Evolutionary conservation across 768 basidiomycete genomes (phyloP).

Genomic region (Filobasidium wieringae): DNA sequence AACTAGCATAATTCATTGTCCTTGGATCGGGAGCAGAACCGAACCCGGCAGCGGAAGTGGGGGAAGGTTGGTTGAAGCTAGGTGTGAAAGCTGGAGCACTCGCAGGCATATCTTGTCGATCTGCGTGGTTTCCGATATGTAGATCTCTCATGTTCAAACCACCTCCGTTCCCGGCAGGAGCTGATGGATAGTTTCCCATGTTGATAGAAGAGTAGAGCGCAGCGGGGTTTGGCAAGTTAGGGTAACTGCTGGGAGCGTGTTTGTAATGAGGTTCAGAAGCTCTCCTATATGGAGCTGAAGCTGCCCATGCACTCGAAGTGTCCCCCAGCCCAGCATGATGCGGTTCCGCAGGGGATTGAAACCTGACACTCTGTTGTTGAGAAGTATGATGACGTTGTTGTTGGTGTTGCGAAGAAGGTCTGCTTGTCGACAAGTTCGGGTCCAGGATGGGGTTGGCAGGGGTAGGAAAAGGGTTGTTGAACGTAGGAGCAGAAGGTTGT

Average conservation of each 20-base stretch:
- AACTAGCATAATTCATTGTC: background rate
- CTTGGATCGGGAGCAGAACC: background rate
- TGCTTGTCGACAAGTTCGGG: background rate
- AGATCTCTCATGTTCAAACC: background rate
- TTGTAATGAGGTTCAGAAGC: background rate
- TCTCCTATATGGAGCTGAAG: no score
- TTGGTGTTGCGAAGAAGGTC: background rate
- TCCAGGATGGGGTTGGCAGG: background rate
- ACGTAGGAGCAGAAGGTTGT: background rate
- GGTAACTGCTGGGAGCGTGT: background rate
- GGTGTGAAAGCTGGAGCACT: background rate
- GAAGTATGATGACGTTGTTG: no score
- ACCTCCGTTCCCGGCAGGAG: background rate
- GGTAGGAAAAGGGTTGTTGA: background rate
- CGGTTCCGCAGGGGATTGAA: background rate
- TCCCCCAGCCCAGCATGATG: background rate
- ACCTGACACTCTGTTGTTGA: background rate
- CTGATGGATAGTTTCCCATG: background rate
- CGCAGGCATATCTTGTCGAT: background rate
- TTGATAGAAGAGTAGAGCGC: background rate
- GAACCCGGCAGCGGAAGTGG: background rate
- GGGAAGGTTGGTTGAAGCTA: background rate
- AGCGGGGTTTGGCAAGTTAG: background rate
- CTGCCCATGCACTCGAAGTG: background rate
- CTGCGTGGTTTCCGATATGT: background rate